Base-by-base conservation (phyloP, 352 stramenopile genomes). In the Phytophthora pini region DNA sequence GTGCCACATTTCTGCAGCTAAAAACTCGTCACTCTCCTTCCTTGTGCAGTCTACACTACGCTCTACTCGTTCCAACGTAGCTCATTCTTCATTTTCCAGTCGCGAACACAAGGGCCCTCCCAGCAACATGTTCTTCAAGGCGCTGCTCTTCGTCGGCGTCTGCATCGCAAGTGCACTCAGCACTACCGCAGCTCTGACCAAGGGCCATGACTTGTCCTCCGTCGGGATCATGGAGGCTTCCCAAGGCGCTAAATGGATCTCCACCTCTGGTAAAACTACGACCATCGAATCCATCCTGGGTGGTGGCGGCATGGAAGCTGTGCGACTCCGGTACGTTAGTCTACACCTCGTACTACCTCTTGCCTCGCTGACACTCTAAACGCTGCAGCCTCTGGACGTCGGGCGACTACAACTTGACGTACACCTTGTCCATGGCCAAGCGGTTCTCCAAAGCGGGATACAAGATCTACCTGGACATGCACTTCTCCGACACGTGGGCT, bases 401-500 rank as follows among this genome's bases (percentile, higher is more conserved):
- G 7, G 57, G 61, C 0, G 67, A 72, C 38, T 79, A 79, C 58
- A 48, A 69, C 31, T 51, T 75, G 20, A 56, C 59, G 17, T 76
- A 79, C 54, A 76, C 66, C 20, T 26, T 79, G 12, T 29, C 57
- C 9, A 41, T 67, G 17, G 66, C 70, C 3, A 44, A 76, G 34
- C 66, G 70, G 12, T 78, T 72, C 55, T 61, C 44, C 7, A 79
- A 65, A 11, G 71, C 71, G 1, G 71, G 71, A 3, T 79, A 74
- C 56, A 68, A 68, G 26, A 79, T 79, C 38, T 79, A 74, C 50
- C 51, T 76, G 10, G 61, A 76, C 45, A 76, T 79, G 71, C 70
- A 77, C 52, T 79, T 76, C 51, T 79, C 67, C 8, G 71, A 79
- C 48, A 79, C 67, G 2, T 79, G 71, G 71, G 67, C 72, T 0